Evolutionary conservation across 2,329 filamentous ascomycete species (phyloP).

Genomic region (Didymella pinodella): DNA sequence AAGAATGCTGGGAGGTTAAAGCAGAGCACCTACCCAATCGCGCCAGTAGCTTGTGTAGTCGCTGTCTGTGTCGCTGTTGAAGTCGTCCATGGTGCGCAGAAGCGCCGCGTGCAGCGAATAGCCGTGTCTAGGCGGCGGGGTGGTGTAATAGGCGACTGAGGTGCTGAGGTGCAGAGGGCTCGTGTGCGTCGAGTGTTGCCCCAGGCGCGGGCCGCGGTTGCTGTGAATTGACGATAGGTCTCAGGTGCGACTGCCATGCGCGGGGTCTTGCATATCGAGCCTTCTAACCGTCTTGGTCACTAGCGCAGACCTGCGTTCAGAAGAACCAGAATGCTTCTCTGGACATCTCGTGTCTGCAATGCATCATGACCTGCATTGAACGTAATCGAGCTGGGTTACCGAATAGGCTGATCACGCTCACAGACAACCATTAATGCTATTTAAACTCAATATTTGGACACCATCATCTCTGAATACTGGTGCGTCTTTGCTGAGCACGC

Average conservation of each 20-base stretch:
- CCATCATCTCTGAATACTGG: not conserved
- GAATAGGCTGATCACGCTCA: not conserved
- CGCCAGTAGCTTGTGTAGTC: slow-evolving; percentile 99
- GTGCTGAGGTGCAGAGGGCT: not conserved
- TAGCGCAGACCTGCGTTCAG: not conserved
- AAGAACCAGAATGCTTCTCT: not conserved
- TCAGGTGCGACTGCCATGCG: slow-evolving; percentile 8
- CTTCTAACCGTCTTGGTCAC: not conserved
- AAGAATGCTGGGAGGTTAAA: not conserved
- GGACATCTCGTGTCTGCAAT: not conserved
- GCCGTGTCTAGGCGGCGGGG: not conserved
- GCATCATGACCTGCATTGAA: slow-evolving; percentile 12
- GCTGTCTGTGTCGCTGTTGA: slow-evolving; percentile 96
- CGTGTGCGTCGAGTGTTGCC: slow-evolving; percentile 1
- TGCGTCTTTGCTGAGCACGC: slow-evolving; percentile 1
- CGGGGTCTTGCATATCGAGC: not conserved
- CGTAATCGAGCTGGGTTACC: not conserved
- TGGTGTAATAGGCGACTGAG: not conserved
- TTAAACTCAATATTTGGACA: not conserved
- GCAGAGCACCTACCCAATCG: slow-evolving; percentile 82
- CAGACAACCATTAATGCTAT: not conserved
- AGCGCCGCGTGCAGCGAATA: slow-evolving; percentile 8
- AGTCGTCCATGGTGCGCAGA: slow-evolving; percentile 80
- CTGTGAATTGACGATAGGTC: slow-evolving; percentile 18
- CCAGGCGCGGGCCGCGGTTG: slow-evolving; percentile 14